Evolutionary conservation across 805 yeast genomes (phyloP).

Genomic region (Candida jianshihensis): DNA sequence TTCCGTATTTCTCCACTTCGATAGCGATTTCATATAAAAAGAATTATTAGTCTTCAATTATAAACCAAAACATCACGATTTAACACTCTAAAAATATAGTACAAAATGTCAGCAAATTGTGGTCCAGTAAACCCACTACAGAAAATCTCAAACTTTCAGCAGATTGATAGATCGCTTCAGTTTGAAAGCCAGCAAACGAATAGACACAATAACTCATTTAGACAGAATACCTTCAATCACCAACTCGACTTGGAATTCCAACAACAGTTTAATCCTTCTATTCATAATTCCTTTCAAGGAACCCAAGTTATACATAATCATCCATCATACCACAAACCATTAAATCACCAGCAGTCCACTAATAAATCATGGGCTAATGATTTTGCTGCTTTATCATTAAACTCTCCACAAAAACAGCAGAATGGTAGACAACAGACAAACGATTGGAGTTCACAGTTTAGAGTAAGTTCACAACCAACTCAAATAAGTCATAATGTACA

Average conservation of each 20-base stretch:
- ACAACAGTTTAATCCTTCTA: constrained; percentile 7
- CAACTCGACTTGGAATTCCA: constrained; percentile 17
- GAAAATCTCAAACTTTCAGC: constrained; percentile 17
- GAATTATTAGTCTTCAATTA: too few relatives aligned
- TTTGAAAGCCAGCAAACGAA: constrained; percentile 13
- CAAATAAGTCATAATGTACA: too few relatives aligned
- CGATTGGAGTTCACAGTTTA: constrained; percentile 17
- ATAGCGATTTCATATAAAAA: too few relatives aligned
- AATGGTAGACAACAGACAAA: constrained; percentile 4
- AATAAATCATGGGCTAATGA: constrained; percentile 19
- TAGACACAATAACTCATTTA: constrained; percentile 3
- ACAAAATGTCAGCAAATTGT: constrained; percentile 6
- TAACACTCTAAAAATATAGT: too few relatives aligned
- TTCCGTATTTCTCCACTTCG: background rate
- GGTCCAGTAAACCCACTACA: constrained; percentile 22
- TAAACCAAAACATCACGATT: too few relatives aligned
- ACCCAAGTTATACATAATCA: constrained; percentile 1
- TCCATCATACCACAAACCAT: constrained; percentile 3
- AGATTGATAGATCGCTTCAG: constrained; percentile 21
- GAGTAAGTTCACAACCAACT: too few relatives aligned
- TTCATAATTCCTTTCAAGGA: constrained; percentile 5
- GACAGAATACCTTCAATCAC: constrained; percentile 1
- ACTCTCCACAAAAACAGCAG: constrained; percentile 5
- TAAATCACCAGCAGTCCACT: constrained; percentile 1
- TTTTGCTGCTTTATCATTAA: constrained; percentile 12